A percentile compares a stretch with the other conserved stretches of the same genome.
phyloP scores from a whole-genome alignment of 176 grass and related monocot species.

The Dactylis glomerata region DNA sequence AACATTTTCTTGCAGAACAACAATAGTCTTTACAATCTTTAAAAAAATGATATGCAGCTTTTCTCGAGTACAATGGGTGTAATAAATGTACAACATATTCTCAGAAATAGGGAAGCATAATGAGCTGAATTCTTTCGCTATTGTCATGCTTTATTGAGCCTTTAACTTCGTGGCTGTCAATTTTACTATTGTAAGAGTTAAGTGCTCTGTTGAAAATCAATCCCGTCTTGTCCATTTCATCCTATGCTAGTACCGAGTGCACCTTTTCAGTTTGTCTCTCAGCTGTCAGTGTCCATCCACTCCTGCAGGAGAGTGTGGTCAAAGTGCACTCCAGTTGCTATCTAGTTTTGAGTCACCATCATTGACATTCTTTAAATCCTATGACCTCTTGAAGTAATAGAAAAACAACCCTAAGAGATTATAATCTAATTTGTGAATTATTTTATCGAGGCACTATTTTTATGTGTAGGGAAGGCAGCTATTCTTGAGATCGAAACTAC shows the following conservation, averaged over 20 bases:
- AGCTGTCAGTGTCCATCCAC: background rate
- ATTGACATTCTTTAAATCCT: background rate
- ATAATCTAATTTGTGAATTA: conserved; percentile 1
- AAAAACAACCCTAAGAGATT: background rate
- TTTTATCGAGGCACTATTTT: conserved; percentile 2
- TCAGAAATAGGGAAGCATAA: background rate
- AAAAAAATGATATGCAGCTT: background rate
- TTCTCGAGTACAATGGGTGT: background rate
- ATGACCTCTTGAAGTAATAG: background rate
- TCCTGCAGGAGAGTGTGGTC: background rate
- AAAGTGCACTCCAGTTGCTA: background rate
- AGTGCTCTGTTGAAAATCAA: background rate
- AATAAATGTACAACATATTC: background rate
- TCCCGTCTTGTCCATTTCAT: background rate
- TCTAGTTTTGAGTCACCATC: background rate
- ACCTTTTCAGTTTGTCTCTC: background rate
- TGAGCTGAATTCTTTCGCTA: background rate
- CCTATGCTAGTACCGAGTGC: background rate
- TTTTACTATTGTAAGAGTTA: background rate
- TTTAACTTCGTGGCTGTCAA: background rate
- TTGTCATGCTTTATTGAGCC: background rate
- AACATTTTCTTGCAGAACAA: conserved; percentile 6
- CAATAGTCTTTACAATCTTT: background rate
- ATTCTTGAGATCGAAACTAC: conserved; percentile 82
- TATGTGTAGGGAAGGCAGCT: conserved; percentile 77